A percentile compares a stretch with the other conserved stretches of the same genome.
Evolutionary conservation across 495 filamentous ascomycete species (phyloP).

Genomic region (Aspergillus nidulans): DNA sequence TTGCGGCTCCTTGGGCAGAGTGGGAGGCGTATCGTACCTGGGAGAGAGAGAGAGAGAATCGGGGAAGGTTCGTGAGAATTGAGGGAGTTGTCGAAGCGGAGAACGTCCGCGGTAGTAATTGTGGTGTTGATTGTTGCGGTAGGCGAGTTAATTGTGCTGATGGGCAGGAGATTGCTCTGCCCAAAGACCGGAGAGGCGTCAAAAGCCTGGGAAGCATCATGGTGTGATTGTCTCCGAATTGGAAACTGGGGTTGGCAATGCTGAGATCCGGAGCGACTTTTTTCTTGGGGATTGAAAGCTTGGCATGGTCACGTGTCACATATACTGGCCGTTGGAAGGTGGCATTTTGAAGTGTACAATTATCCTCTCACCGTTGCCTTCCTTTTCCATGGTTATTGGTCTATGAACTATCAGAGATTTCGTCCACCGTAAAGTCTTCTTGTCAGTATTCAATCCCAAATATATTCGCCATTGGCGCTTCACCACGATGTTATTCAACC

Average conservation of each 20-base stretch:
- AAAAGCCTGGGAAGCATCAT: conserved; percentile 39
- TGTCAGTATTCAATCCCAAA: background rate
- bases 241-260: background rate
- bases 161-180: conserved; percentile 30
- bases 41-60: conserved; percentile 27
- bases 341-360: conserved; percentile 5
- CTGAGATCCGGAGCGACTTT: conserved; percentile 18
- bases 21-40: conserved; percentile 73
- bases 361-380: background rate
- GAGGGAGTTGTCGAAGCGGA: conserved; percentile 30
- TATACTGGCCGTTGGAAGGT: background rate
- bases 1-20: conserved; percentile 83
- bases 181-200: conserved; percentile 38
- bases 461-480: background rate
- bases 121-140: conserved; percentile 22
- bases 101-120: conserved; percentile 29
- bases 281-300: conserved; percentile 28
- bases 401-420: too few species aligned
- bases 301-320: conserved; percentile 27
- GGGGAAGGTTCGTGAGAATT: conserved; percentile 23
- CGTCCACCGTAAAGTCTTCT: background rate
- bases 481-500: conserved; percentile 27
- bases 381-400: background rate
- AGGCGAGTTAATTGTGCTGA: conserved; percentile 23
- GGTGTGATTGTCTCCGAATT: conserved; percentile 12